Evolutionary conservation across 2,329 filamentous ascomycete genomes (phyloP).

Genomic region (Graphilbum fragrans): DNA sequence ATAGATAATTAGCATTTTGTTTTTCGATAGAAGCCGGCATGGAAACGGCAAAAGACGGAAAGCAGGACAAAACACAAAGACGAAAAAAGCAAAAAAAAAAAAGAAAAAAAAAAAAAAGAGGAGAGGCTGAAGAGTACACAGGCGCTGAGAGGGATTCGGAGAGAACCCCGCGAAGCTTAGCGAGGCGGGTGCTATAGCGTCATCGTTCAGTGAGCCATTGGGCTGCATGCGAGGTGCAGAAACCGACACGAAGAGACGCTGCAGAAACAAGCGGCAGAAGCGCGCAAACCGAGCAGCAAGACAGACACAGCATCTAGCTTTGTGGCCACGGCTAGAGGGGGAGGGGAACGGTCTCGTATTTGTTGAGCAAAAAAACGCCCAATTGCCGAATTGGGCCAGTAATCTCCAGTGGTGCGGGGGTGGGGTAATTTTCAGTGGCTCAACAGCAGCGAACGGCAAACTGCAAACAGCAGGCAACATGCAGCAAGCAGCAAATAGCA

Average conservation of each 20-base stretch:
- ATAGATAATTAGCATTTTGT: conserved; percentile 42
- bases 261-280: too few species aligned
- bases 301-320: too few species aligned
- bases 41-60: conserved; percentile 1
- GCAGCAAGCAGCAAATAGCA: not conserved
- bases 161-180: conserved; percentile 54
- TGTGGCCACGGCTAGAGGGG: too few species aligned
- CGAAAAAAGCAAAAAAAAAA: conserved; percentile 10
- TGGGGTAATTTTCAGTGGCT: conserved; percentile 8
- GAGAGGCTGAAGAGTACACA: not conserved
- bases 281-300: too few species aligned
- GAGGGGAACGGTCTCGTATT: too few species aligned
- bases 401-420: conserved; percentile 9
- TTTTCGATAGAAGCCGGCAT: conserved; percentile 9
- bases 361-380: not conserved
- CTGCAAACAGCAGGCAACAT: not conserved
- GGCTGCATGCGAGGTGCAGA: not conserved
- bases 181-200: conserved; percentile 53
- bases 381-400: conserved; percentile 13
- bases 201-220: not conserved
- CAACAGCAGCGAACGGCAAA: not conserved
- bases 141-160: conserved; percentile 15
- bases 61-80: not conserved
- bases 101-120: conserved; percentile 8
- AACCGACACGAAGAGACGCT: not conserved